Conservation (phyloP, 768 basidiomycete genomes). For the Guyanaporus albipodus region DNA sequence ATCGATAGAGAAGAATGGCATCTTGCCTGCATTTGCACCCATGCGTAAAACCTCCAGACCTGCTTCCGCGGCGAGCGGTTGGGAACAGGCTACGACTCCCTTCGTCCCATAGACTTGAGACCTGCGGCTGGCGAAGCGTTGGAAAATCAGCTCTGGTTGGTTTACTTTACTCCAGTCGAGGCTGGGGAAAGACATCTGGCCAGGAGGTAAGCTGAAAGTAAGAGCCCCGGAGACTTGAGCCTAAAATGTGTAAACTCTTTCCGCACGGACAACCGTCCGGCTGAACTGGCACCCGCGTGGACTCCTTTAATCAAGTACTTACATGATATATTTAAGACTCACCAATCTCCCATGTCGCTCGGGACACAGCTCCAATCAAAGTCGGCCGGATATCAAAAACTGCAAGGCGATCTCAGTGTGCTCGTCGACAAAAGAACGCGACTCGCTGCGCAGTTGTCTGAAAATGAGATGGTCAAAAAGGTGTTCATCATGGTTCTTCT, state of each 20-base stretch:
- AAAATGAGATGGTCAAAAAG: conserved; percentile 92
- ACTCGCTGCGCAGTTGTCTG: conserved; percentile 86
- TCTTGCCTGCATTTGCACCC: conserved; percentile 91
- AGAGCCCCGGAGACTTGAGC: too few relatives aligned
- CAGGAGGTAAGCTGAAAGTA: too few relatives aligned
- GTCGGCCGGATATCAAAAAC: conserved; percentile 73
- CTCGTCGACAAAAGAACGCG: conserved; percentile 78
- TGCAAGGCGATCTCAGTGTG: conserved; percentile 69
- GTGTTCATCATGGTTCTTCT: conserved; percentile 35
- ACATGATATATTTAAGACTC: conserved; percentile 1
- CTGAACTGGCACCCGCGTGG: conserved; percentile 8
- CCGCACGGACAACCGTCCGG: conserved; percentile 9
- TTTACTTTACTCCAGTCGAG: conserved; percentile 63
- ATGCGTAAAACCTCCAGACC: conserved; percentile 88
- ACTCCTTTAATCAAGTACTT: background rate
- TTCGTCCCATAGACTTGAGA: conserved; percentile 86
- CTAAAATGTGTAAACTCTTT: background rate
- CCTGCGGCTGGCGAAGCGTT: conserved; percentile 77
- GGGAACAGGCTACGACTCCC: conserved; percentile 83
- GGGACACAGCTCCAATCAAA: conserved; percentile 60
- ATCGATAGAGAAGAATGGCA: background rate
- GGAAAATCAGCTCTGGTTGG: conserved; percentile 59
- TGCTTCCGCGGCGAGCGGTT: conserved; percentile 88
- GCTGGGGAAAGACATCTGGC: conserved; percentile 27
- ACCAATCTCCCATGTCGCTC: conserved; percentile 45